Conservation (phyloP, 2,329 filamentous ascomycete species). For the Fusarium sulawesiense region DNA sequence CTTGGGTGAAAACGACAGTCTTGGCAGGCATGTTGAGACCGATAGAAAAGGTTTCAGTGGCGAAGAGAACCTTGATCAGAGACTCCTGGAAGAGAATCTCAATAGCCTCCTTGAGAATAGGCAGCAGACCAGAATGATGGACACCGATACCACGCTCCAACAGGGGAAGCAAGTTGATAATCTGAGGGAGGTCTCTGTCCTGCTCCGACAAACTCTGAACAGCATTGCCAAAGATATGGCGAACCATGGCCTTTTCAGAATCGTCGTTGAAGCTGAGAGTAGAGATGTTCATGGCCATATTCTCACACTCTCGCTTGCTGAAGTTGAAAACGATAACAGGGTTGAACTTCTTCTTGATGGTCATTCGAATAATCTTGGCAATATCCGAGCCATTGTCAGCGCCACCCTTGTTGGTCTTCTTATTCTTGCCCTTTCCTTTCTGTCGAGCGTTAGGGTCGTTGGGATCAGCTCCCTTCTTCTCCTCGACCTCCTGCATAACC, state of each 20-base stretch:
- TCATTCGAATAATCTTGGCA: conserved; percentile 98
- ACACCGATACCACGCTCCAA: conserved; percentile 93
- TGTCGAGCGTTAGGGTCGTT: conserved; percentile 81
- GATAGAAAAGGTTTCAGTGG: conserved; percentile 98
- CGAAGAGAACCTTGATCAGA: conserved; percentile 96
- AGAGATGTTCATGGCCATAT: conserved; percentile 87
- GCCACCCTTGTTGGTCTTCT: conserved; percentile 91
- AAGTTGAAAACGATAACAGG: conserved; percentile 99
- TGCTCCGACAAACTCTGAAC: conserved; percentile 93
- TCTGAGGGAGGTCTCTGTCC: conserved; percentile 89
- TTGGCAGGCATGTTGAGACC: conserved; percentile 99
- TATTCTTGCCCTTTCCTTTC: conserved; percentile 91
- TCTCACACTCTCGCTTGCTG: conserved; percentile 96
- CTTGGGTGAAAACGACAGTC: conserved; percentile 98
- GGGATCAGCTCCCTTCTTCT: conserved; percentile 86
- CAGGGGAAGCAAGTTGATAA: conserved; percentile 88
- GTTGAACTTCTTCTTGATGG: conserved; percentile 96
- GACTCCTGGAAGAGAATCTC: conserved; percentile 99
- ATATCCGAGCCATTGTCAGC: conserved; percentile 82
- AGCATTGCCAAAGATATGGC: conserved; percentile 92
- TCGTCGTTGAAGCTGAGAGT: conserved; percentile 94
- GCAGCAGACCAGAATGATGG: conserved; percentile 94
- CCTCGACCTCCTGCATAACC: conserved; percentile 90
- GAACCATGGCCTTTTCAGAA: conserved; percentile 93
- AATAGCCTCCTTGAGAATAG: conserved; percentile 97